Evolutionary conservation across 2,329 filamentous ascomycete species (phyloP).

Genomic region (Xylaria hypoxylon): DNA sequence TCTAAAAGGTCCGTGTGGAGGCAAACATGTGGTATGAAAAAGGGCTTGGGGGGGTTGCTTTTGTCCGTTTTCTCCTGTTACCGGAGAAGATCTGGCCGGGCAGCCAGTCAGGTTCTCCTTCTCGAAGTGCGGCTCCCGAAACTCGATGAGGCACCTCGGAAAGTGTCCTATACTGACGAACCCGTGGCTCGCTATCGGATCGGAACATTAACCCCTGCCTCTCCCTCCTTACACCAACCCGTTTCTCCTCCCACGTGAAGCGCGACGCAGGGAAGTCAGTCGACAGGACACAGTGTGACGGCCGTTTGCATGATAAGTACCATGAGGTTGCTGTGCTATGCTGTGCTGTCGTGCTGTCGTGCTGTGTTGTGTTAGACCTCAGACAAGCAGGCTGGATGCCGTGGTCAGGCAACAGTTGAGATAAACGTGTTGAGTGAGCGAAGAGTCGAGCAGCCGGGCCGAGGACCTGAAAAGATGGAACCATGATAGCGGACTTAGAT

Average conservation of each 20-base stretch:
- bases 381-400: too few relatives aligned
- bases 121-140: too few relatives aligned
- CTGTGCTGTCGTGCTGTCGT: too few relatives aligned
- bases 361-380: background rate
- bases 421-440: background rate
- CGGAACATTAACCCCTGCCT: constrained; percentile 16
- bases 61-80: background rate
- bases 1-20: too few relatives aligned
- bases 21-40: background rate
- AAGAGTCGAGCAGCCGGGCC: background rate
- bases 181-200: background rate
- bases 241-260: background rate
- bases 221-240: background rate
- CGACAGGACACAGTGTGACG: background rate
- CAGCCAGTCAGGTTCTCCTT: too few relatives aligned
- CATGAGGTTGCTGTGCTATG: too few relatives aligned
- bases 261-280: constrained; percentile 9
- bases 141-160: too few relatives aligned
- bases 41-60: background rate
- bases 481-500: background rate
- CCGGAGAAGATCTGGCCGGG: background rate
- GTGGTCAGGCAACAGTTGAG: background rate
- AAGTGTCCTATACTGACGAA: background rate
- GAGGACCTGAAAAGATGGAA: background rate
- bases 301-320: background rate